Conservation (phyloP, 768 basidiomycete species). For the Asterophora parasitica region DNA sequence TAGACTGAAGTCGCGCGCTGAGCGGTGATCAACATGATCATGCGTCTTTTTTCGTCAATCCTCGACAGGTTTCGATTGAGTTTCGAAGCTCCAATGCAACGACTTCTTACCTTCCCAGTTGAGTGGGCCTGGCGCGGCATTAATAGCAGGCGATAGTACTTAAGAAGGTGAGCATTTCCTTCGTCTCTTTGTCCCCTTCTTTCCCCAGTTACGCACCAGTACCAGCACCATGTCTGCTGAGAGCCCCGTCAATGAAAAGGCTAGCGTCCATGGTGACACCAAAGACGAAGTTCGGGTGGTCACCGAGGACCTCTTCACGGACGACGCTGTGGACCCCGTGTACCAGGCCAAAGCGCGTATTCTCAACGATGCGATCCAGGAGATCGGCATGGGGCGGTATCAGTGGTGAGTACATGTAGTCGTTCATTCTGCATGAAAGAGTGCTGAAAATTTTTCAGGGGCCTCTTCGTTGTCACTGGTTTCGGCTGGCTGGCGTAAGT, state of each 20-base stretch:
- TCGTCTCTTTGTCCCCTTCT: neutral
- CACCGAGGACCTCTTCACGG: conserved; percentile 13
- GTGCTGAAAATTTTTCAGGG: conserved; percentile 34
- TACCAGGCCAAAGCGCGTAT: conserved; percentile 55
- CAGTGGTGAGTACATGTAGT: conserved; percentile 35
- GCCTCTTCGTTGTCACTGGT: conserved; percentile 62
- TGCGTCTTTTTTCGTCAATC: too few species aligned
- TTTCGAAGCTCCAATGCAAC: too few species aligned
- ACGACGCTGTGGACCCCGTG: conserved; percentile 41
- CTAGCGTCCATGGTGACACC: neutral
- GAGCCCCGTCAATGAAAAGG: neutral
- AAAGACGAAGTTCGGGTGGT: neutral
- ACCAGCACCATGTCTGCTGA: conserved; percentile 7
- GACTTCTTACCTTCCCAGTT: too few species aligned
- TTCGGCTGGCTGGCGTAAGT: conserved; percentile 76
- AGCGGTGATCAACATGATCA: too few species aligned
- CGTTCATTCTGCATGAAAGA: neutral
- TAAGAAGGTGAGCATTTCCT: neutral
- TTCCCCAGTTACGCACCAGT: neutral
- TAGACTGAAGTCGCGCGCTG: too few species aligned
- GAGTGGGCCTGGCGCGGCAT: too few species aligned
- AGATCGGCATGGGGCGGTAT: conserved; percentile 70
- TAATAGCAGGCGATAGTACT: too few species aligned
- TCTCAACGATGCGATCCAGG: conserved; percentile 56
- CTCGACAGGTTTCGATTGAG: too few species aligned